These are phyloP conservation scores for Boletus sp. DNA, from an alignment of 768 basidiomycete species.

Conservation along the genomic window DNA sequence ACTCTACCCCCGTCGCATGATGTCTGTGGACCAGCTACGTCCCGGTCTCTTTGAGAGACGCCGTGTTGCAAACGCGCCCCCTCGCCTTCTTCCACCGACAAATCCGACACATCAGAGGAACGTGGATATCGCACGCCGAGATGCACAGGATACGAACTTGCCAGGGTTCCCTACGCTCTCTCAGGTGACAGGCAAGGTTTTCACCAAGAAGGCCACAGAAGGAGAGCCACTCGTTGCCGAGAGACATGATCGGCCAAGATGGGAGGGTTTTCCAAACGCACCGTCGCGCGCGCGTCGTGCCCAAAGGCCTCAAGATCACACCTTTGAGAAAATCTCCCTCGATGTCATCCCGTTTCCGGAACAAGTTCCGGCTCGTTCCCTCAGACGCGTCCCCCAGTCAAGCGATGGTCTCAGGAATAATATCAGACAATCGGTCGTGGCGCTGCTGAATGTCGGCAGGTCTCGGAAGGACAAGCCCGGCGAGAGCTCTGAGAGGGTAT, in stretches of 20 bases:
- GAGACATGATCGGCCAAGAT: conserved; percentile 1
- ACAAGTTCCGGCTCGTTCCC: not conserved
- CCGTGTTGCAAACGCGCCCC: not conserved
- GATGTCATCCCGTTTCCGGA: conserved; percentile 13
- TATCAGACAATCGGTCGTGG: conserved; percentile 1
- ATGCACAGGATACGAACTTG: not conserved
- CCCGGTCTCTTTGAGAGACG: not conserved
- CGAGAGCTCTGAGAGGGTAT: conserved; percentile 4
- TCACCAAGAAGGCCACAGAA: conserved; percentile 1
- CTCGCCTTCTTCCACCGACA: not conserved
- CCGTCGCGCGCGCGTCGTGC: not conserved
- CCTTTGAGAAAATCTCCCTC: conserved; percentile 9
- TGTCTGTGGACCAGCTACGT: conserved; percentile 10
- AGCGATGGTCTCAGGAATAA: conserved; percentile 3
- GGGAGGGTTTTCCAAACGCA: not conserved
- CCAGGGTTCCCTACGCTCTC: conserved; percentile 17
- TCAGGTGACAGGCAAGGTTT: conserved; percentile 15
- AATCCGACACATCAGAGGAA: not conserved
- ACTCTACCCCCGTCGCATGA: conserved; percentile 6
- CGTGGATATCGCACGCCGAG: not conserved
- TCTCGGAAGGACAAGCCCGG: conserved; percentile 1
- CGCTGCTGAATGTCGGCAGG: conserved; percentile 6
- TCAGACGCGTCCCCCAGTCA: conserved; percentile 8
- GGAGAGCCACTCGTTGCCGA: not conserved
- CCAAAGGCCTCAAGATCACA: not conserved